Evolutionary conservation across 129 eudicot genomes (phyloP).

Genomic region (Apium graveolens): DNA sequence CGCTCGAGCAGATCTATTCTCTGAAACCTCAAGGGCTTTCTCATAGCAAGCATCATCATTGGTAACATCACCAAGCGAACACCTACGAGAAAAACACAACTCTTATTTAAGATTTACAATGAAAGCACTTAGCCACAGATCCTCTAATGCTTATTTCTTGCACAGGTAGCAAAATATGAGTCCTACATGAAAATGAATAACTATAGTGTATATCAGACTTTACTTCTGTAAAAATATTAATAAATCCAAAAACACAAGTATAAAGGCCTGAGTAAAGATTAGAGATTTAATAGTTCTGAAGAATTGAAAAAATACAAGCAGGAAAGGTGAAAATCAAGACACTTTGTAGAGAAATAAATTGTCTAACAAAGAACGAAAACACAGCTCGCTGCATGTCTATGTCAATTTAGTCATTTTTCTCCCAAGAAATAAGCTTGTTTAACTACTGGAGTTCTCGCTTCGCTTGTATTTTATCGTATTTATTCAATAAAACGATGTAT

Average conservation of each 20-base stretch:
- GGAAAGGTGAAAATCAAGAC: neutral
- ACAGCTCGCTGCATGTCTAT: neutral
- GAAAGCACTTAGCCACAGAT: neutral
- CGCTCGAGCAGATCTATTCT: constrained; percentile 71
- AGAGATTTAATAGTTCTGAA: neutral
- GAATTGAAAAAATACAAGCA: too few relatives aligned
- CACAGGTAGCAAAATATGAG: neutral
- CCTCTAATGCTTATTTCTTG: neutral
- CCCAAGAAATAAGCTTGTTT: neutral
- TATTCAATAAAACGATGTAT: neutral
- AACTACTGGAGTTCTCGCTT: neutral
- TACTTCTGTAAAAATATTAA: neutral
- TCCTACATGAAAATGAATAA: neutral
- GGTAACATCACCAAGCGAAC: constrained; percentile 88
- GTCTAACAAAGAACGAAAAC: neutral
- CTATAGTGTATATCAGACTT: neutral
- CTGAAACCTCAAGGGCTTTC: constrained; percentile 88
- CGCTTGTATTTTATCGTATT: neutral
- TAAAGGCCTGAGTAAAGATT: neutral
- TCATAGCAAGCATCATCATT: constrained; percentile 60
- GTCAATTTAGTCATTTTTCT: neutral
- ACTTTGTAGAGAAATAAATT: neutral
- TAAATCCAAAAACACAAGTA: too few relatives aligned
- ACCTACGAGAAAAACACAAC: constrained; percentile 22
- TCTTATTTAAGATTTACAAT: neutral